These are phyloP conservation scores for Cardamine occulta DNA, from an alignment of 345 rosid genomes.

Conservation along the genomic window DNA sequence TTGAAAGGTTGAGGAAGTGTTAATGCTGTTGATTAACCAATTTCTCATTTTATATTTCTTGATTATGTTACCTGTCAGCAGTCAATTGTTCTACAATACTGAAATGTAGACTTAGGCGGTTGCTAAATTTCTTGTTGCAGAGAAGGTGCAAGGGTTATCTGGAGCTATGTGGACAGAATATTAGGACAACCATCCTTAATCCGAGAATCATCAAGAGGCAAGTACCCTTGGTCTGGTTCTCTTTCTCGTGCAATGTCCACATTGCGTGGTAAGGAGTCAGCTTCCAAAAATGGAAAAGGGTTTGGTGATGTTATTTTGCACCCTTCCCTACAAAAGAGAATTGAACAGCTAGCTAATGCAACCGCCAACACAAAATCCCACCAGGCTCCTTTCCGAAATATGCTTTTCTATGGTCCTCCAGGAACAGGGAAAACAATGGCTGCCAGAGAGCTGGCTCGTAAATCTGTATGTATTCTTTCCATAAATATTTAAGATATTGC, in stretches of 20 bases:
- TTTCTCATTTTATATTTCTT: conserved; percentile 15
- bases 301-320: conserved; percentile 97
- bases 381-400: conserved; percentile 91
- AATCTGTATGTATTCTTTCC: conserved; percentile 68
- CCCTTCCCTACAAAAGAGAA: conserved; percentile 81
- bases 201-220: conserved; percentile 95
- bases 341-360: conserved; percentile 78
- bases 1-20: conserved; percentile 18
- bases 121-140: conserved; percentile 49
- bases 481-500: background rate
- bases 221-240: conserved; percentile 95
- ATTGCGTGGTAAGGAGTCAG: conserved; percentile 52
- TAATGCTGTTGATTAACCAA: background rate
- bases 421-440: conserved; percentile 99
- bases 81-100: background rate
- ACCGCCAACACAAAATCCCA: conserved; percentile 98
- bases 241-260: conserved; percentile 55
- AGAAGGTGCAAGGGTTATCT: conserved; percentile 95
- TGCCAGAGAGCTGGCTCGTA: conserved; percentile 86
- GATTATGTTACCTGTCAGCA: conserved; percentile 8
- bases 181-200: conserved; percentile 96
- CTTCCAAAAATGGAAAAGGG: conserved; percentile 62
- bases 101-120: background rate
- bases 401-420: conserved; percentile 98
- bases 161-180: conserved; percentile 99